Evolutionary conservation across 352 stramenopile genomes (phyloP), one percentile per base, ranked within the genome.

Genomic region (Vaucheria bursata): DNA sequence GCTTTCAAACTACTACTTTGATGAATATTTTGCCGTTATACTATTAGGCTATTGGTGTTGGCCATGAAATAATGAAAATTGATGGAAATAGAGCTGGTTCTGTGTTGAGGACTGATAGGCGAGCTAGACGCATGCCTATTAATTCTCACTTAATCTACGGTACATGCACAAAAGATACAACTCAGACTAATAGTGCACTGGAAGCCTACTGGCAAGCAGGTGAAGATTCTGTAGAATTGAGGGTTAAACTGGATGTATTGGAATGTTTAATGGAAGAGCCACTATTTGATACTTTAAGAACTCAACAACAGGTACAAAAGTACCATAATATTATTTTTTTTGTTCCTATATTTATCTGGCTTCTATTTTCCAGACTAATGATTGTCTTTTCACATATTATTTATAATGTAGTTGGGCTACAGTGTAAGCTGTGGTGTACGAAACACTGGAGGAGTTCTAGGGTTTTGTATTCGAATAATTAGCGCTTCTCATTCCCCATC

Each of bases 151-250:
- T n/a, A n/a, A n/a, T n/a, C n/a, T n/a, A n/a, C n/a, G n/a, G n/a
- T n/a, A n/a, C n/a, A n/a, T n/a, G n/a, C n/a, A 25, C 45, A 25
- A 74, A 75, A 53, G 75, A 81, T 53, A 50, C 69, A n/a, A 81
- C 75, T 7, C 66, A 81, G 50, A 29, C 77, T 12, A 81, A 81
- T 59, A 77, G 75, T 66, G 78, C 78, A 32, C 50, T 83, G 40
- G 78, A 83, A 53, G 29, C 78, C 34, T 83, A 83, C 73, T 83
- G 78, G 78, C 78, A 83, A 50, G 34, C 78, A 7, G 78, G 73
- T 12, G n/a, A 33, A 69, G 72, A 83, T 68, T 71, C 77, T 18
- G 18, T 83, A 0, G 12, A 77, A 36, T n/a, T 69, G 8, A 40
- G 74, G 3, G 73, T 81, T 12, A 35, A 77, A 37, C 66, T 73